phyloP scores from a whole-genome alignment of 2,329 filamentous ascomycete genomes.

The Biscogniauxia marginata region DNA sequence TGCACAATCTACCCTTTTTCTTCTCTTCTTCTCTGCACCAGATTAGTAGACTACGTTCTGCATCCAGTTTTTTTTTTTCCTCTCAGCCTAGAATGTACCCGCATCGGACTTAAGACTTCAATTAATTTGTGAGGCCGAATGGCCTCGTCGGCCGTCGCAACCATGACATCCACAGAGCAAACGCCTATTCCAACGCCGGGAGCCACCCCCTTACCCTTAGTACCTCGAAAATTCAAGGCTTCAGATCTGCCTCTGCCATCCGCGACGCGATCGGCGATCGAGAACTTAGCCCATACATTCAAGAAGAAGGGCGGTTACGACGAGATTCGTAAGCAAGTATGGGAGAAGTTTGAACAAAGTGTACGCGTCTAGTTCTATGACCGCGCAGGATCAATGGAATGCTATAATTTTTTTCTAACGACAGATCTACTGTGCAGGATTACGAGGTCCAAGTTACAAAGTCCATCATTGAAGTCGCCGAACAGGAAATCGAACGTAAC shows the following conservation, averaged over 20 bases:
- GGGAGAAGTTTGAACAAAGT: slow-evolving; percentile 70
- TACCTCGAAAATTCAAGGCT: slow-evolving; percentile 60
- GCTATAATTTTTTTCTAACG: slow-evolving; percentile 6
- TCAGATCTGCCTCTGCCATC: slow-evolving; percentile 73
- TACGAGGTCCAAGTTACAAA: slow-evolving; percentile 67
- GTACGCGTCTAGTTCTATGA: slow-evolving; percentile 44
- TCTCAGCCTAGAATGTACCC: neutral
- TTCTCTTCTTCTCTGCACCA: neutral
- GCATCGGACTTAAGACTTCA: neutral
- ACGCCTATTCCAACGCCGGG: slow-evolving; percentile 21
- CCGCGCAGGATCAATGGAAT: neutral
- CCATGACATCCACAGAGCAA: slow-evolving; percentile 31
- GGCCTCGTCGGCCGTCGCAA: slow-evolving; percentile 22
- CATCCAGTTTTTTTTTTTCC: neutral
- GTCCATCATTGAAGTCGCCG: slow-evolving; percentile 67
- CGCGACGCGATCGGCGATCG: slow-evolving; percentile 70
- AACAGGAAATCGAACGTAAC: slow-evolving; percentile 73
- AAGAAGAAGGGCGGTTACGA: slow-evolving; percentile 88
- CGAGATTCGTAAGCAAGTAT: slow-evolving; percentile 71
- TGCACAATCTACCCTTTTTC: slow-evolving; percentile 8
- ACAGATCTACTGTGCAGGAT: slow-evolving; percentile 47
- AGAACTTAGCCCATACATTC: slow-evolving; percentile 74
- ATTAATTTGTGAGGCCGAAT: slow-evolving; percentile 17
- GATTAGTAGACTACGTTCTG: neutral
- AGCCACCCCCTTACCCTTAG: slow-evolving; percentile 21